phyloP scores from a whole-genome alignment of 2,329 filamentous ascomycete species.

The Fusarium sp. region DNA sequence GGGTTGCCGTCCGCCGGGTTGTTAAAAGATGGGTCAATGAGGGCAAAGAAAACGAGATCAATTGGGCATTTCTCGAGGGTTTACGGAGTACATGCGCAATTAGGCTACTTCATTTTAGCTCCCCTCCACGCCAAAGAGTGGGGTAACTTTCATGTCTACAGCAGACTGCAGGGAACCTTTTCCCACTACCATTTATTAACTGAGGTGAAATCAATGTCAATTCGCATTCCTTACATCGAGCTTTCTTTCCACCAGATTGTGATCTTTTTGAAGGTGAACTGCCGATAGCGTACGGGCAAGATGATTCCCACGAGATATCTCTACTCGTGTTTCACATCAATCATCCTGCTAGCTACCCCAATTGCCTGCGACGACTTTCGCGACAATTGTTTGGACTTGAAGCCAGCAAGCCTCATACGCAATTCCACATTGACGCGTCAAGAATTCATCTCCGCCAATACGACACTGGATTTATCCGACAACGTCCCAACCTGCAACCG shows the following conservation, averaged over 20 bases:
- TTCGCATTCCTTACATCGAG: background rate
- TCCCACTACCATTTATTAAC: background rate
- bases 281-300: too few relatives aligned
- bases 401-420: background rate
- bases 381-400: conserved; percentile 1
- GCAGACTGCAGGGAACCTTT: too few relatives aligned
- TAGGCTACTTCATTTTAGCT: background rate
- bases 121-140: background rate
- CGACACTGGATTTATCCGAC: background rate
- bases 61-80: background rate
- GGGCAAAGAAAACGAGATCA: background rate
- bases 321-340: background rate
- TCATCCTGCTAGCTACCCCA: background rate
- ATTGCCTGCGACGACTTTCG: conserved; percentile 3
- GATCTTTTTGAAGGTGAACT: background rate
- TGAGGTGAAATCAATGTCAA: background rate
- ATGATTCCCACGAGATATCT: background rate
- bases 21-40: background rate
- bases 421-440: conserved; percentile 27
- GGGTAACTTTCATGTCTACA: too few relatives aligned
- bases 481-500: conserved; percentile 27
- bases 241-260: background rate
- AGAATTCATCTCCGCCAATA: conserved; percentile 9
- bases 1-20: background rate
- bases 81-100: background rate